Evolutionary conservation across 306 rosid genomes (phyloP).

Genomic region (Lathyrus aphaca): DNA sequence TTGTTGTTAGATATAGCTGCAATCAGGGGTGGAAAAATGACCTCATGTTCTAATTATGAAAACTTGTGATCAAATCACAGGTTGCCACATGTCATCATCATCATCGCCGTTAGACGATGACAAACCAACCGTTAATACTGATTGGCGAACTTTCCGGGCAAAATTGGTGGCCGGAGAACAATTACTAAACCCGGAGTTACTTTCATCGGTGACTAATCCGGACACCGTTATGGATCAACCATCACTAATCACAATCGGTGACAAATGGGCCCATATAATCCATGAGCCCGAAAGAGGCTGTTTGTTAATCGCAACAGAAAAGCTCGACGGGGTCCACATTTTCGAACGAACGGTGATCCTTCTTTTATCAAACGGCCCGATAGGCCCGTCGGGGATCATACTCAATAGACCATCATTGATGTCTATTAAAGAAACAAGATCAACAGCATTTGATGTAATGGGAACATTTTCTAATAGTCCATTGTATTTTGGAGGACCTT

Average conservation of each 20-base stretch:
- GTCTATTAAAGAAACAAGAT: conserved; percentile 85
- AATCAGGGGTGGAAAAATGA: neutral
- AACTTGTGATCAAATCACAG: conserved; percentile 35
- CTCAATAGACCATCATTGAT: conserved; percentile 79
- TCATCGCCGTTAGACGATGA: conserved; percentile 54
- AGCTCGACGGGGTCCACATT: conserved; percentile 87
- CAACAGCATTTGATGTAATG: conserved; percentile 61
- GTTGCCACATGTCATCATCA: conserved; percentile 52
- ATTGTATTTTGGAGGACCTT: conserved; percentile 87
- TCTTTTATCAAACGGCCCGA: conserved; percentile 62
- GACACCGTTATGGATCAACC: conserved; percentile 49
- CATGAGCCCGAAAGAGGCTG: conserved; percentile 92
- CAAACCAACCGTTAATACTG: conserved; percentile 38
- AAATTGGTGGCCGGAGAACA: conserved; percentile 68
- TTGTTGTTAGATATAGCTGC: neutral
- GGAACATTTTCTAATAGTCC: conserved; percentile 73
- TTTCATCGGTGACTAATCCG: conserved; percentile 47
- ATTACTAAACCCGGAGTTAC: conserved; percentile 33
- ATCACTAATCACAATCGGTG: conserved; percentile 56
- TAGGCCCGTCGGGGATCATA: conserved; percentile 82
- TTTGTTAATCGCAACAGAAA: conserved; percentile 73
- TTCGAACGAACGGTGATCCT: conserved; percentile 79
- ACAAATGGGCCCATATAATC: conserved; percentile 86
- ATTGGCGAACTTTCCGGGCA: conserved; percentile 93
- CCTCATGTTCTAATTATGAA: neutral